Evolutionary conservation across 805 yeast species (phyloP).

Genomic region (Kodamaea leandrae): DNA sequence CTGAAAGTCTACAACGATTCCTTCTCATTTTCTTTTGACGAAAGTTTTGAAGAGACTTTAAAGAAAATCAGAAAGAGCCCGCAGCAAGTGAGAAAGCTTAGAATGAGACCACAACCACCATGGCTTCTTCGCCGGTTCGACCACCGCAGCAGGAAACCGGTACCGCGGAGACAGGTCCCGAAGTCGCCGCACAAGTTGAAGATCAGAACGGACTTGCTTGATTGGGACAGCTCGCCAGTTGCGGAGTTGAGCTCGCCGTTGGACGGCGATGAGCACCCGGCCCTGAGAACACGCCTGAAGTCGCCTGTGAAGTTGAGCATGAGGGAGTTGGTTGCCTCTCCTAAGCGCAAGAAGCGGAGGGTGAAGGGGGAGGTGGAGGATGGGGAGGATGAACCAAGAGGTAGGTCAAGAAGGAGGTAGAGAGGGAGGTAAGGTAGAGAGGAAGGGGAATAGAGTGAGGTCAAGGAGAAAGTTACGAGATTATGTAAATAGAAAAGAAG

Average conservation of each 20-base stretch:
- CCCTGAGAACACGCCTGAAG: conserved; percentile 33
- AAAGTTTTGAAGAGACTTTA: background rate
- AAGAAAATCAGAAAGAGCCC: background rate
- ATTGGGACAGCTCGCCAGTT: conserved; percentile 4
- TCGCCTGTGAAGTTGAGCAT: conserved; percentile 32
- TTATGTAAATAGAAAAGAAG: no score
- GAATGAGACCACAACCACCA: background rate
- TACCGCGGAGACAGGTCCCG: background rate
- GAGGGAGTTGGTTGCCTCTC: conserved; percentile 18
- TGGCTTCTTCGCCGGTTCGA: background rate
- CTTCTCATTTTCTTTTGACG: no score
- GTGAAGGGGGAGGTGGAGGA: background rate
- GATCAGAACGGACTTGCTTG: conserved; percentile 1
- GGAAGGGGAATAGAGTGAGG: no score
- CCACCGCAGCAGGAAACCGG: background rate
- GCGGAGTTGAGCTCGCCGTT: background rate
- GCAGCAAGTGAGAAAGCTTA: background rate
- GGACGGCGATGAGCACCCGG: conserved; percentile 23
- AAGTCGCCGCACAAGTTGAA: background rate
- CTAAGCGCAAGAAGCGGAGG: conserved; percentile 4
- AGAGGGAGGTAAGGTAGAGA: no score
- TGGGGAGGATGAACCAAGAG: conserved; percentile 8
- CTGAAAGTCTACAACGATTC: background rate
- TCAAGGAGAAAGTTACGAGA: no score
- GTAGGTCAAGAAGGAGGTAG: conserved; percentile 11